Conservation (phyloP, 495 filamentous ascomycete species). For the Talaromyces ruber region DNA sequence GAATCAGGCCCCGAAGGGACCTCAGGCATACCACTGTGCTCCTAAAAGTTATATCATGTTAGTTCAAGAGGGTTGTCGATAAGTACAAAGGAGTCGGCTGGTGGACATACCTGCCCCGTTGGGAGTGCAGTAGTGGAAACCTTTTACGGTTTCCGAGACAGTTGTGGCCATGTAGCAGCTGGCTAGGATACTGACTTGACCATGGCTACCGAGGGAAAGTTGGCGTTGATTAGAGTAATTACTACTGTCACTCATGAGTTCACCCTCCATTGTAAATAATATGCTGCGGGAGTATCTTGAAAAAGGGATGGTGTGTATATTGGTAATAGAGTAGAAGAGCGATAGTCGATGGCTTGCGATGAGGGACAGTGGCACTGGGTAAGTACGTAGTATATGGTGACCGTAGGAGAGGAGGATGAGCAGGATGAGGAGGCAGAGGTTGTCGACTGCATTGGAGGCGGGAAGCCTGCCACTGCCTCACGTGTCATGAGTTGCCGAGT, state of each 20-base stretch:
- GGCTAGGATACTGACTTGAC: conserved; percentile 64
- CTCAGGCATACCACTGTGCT: conserved; percentile 97
- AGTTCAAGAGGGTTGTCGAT: neutral
- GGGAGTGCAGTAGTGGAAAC: conserved; percentile 94
- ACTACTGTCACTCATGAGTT: conserved; percentile 58
- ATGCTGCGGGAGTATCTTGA: neutral
- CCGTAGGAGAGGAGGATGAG: neutral
- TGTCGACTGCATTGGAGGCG: neutral
- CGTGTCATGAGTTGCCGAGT: neutral
- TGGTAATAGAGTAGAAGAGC: neutral
- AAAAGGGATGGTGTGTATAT: neutral
- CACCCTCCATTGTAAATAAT: conserved; percentile 40
- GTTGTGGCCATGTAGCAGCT: conserved; percentile 69
- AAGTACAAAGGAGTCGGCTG: neutral
- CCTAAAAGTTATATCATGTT: conserved; percentile 34
- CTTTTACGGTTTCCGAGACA: conserved; percentile 51
- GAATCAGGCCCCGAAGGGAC: conserved; percentile 74
- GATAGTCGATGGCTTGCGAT: neutral
- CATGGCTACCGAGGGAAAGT: conserved; percentile 35
- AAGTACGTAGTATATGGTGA: neutral
- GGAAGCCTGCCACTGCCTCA: neutral
- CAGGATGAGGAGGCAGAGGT: neutral
- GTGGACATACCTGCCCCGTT: conserved; percentile 56
- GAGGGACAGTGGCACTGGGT: neutral
- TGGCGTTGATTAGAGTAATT: conserved; percentile 49